These are phyloP conservation scores for Fusarium falciforme DNA, from an alignment of 2,329 filamentous ascomycete species.

Conservation along the genomic window DNA sequence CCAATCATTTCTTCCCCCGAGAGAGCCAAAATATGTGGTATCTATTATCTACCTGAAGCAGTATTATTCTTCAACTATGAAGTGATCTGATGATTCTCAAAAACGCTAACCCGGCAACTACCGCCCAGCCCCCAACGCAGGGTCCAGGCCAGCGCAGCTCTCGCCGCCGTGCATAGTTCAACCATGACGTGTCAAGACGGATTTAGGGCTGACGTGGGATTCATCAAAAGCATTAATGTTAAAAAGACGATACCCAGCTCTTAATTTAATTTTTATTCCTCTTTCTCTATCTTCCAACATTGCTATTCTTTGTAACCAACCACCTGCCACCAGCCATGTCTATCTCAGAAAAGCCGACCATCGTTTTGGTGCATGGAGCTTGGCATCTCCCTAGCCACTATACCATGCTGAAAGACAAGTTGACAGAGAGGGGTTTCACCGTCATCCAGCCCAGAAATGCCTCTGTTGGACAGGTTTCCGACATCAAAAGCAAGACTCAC, in stretches of 20 bases:
- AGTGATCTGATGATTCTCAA: neutral
- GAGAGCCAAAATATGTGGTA: neutral
- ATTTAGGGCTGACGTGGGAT: neutral
- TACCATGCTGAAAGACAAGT: neutral
- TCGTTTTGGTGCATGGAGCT: slow-evolving; percentile 17
- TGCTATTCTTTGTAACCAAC: neutral
- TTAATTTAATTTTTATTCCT: neutral
- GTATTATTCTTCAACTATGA: neutral
- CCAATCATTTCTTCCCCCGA: neutral
- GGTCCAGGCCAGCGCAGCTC: neutral
- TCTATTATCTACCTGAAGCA: neutral
- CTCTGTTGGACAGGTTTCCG: neutral
- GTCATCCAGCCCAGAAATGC: neutral
- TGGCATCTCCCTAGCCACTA: slow-evolving; percentile 26
- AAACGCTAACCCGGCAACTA: neutral
- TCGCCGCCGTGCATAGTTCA: neutral
- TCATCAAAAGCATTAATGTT: neutral
- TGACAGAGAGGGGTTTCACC: slow-evolving; percentile 1
- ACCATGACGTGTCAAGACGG: neutral
- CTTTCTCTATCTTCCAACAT: neutral
- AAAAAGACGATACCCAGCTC: neutral
- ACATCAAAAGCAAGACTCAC: slow-evolving; percentile 6
- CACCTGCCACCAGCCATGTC: neutral
- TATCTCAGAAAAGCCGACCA: neutral
- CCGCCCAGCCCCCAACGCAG: neutral